phyloP scores from a whole-genome alignment of 1,139 yeast species.

The Geotrichum phurueaensis region DNA sequence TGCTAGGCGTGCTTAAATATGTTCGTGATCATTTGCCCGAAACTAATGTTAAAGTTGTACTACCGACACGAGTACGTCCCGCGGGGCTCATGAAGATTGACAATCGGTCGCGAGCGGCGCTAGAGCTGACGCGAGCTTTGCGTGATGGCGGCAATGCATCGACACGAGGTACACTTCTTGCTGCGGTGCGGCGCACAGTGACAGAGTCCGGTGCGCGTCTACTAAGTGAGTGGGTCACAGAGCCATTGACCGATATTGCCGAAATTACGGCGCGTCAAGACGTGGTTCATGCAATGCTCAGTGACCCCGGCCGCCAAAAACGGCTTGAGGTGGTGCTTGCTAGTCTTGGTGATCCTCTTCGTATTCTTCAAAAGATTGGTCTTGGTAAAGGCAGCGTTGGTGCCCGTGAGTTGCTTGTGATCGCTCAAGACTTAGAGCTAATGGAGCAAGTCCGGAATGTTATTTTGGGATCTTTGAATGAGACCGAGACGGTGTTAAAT shows the following conservation, averaged over 20 bases:
- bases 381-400: conserved; percentile 39
- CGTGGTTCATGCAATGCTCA: conserved; percentile 50
- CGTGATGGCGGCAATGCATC: conserved; percentile 44
- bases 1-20: conserved; percentile 51
- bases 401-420: conserved; percentile 42
- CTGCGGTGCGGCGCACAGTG: conserved; percentile 62
- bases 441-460: conserved; percentile 23
- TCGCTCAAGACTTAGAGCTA: conserved; percentile 39
- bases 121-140: conserved; percentile 49
- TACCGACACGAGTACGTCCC: conserved; percentile 48
- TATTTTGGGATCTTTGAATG: not conserved
- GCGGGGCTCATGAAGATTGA: conserved; percentile 68
- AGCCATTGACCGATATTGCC: conserved; percentile 60
- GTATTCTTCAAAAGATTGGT: conserved; percentile 49
- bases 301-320: conserved; percentile 38
- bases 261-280: conserved; percentile 59
- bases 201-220: conserved; percentile 79
- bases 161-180: conserved; percentile 61
- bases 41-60: conserved; percentile 41
- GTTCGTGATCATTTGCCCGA: conserved; percentile 55
- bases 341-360: conserved; percentile 45
- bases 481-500: conserved; percentile 10
- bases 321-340: conserved; percentile 31
- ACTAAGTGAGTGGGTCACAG: conserved; percentile 71
- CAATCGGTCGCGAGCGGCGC: conserved; percentile 70